Evolutionary conservation across 169 alveolate genomes (phyloP).

Genomic region (Eimeria praecox): DNA sequence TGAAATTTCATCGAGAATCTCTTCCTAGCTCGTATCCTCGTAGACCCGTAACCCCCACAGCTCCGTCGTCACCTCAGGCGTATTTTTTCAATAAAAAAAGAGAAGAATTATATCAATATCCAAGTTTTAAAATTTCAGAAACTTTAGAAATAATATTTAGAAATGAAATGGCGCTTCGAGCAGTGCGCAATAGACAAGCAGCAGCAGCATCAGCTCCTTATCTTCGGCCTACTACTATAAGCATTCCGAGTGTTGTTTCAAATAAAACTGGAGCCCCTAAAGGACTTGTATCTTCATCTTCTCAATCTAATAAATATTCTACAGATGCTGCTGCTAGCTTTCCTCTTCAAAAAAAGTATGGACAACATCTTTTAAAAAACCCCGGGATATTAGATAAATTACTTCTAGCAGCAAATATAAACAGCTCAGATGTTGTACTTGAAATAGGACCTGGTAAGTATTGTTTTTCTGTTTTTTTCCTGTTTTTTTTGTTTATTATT

Average conservation of each 20-base stretch:
- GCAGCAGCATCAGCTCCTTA: background rate
- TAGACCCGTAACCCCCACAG: background rate
- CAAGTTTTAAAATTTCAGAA: background rate
- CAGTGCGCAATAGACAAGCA: constrained; percentile 3
- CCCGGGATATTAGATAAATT: constrained; percentile 98
- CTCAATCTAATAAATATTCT: too few species aligned
- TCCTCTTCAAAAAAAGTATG: constrained; percentile 91
- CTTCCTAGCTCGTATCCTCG: too few species aligned
- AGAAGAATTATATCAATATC: background rate
- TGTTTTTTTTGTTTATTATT: too few species aligned
- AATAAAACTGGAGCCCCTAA: too few species aligned
- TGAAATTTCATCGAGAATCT: too few species aligned
- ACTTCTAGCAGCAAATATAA: constrained; percentile 97
- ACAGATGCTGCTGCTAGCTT: constrained; percentile 45
- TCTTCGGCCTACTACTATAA: constrained; percentile 5
- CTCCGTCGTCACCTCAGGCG: background rate
- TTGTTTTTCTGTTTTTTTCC: background rate
- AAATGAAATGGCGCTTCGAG: constrained; percentile 13
- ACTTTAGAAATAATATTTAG: too few species aligned
- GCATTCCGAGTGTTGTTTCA: too few species aligned
- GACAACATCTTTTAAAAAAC: constrained; percentile 99
- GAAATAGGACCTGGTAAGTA: constrained; percentile 98
- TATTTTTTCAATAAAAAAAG: too few species aligned
- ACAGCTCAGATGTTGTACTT: constrained; percentile 97
- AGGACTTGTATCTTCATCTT: too few species aligned